A percentile compares a stretch with the other conserved stretches of the same genome.
Conservation (phyloP, 2,329 filamentous ascomycete genomes). For the Fusarium illudens region DNA sequence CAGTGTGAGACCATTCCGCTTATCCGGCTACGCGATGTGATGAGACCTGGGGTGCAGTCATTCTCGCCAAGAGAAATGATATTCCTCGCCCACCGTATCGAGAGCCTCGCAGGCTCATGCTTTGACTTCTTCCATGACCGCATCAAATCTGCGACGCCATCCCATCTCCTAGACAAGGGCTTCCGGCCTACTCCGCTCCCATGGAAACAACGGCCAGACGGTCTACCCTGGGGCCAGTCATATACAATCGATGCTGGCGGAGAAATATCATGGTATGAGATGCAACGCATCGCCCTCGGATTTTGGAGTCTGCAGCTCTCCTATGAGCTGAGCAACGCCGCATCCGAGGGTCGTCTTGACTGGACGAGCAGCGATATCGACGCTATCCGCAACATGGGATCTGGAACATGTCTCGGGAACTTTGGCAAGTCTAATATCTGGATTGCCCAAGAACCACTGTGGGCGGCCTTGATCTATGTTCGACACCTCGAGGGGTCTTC, state of each 20-base stretch:
- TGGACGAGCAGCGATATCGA: slow-evolving; percentile 10
- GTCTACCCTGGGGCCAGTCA: slow-evolving; percentile 5
- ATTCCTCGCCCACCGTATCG: slow-evolving; percentile 10
- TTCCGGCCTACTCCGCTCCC: not conserved
- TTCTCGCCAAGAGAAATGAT: slow-evolving; percentile 9
- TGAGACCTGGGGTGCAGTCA: not conserved
- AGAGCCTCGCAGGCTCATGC: slow-evolving; percentile 7
- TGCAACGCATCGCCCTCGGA: slow-evolving; percentile 11
- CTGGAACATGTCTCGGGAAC: not conserved
- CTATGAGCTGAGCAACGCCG: slow-evolving; percentile 28
- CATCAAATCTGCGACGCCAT: slow-evolving; percentile 1
- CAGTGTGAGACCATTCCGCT: not conserved
- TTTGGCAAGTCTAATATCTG: slow-evolving; percentile 1
- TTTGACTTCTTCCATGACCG: slow-evolving; percentile 17
- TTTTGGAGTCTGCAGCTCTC: slow-evolving; percentile 22
- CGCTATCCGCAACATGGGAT: slow-evolving; percentile 14
- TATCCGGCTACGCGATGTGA: slow-evolving; percentile 3
- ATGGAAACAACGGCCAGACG: slow-evolving; percentile 8
- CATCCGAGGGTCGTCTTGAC: slow-evolving; percentile 6
- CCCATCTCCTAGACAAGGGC: slow-evolving; percentile 16
- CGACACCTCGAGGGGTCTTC: not conserved
- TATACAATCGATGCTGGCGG: slow-evolving; percentile 12
- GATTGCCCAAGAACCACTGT: slow-evolving; percentile 11
- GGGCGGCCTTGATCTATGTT: slow-evolving; percentile 14
- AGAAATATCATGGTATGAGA: slow-evolving; percentile 24